Evolutionary conservation across 345 rosid species (phyloP), one percentile per base, ranked within the genome.

Genomic region (Linum usitatissimum): DNA sequence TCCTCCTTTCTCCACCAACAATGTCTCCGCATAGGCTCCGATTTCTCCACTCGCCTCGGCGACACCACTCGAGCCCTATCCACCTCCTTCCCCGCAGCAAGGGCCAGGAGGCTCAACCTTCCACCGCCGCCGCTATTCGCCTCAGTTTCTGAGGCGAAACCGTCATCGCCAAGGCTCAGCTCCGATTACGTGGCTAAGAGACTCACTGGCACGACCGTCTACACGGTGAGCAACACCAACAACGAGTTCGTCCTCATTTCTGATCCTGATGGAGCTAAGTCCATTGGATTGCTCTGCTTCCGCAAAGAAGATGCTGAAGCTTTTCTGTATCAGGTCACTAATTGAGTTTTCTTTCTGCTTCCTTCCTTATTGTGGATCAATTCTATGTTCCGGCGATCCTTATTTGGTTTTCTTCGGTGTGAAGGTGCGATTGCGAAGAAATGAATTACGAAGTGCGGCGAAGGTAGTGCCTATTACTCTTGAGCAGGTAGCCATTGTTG

Each of bases 281-380:
- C 98, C 53, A 82, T 92, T 34, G 81, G 96, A 49, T 80, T 92
- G 78, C 96, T 92, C 68, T 92, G 98, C 81, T 89, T 92, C 58
- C 87, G 95, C 5, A 84, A 77, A 74, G 98, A 89, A 75, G 98
- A 92, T 63, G 98, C 98, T 4, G 93, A 89, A 71, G 80, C 96
- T 30, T 85, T 92, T 62, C 93, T 92, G 15, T 89, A 89, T 76
- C 93, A 91, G 82, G 96, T 84, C 59, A n/a, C 66, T 42, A 40
- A 48, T 45, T 18, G 6, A 21, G 15, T 6, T 42, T 56, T 59
- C 0, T 10, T 30, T 59, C 5, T 28, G 3, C 4, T 39, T n/a
- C 9, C 0, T 18, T 9, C 6, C 12, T 48, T 64, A 20, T 17
- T 20, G 49, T n/a, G 10, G 18, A 14, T 17, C 9, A n/a, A 59